A percentile compares a stretch with the other conserved stretches of the same genome.
Evolutionary conservation across 2,329 filamentous ascomycete species (phyloP).

Genomic region (Monosporascus sp.): DNA sequence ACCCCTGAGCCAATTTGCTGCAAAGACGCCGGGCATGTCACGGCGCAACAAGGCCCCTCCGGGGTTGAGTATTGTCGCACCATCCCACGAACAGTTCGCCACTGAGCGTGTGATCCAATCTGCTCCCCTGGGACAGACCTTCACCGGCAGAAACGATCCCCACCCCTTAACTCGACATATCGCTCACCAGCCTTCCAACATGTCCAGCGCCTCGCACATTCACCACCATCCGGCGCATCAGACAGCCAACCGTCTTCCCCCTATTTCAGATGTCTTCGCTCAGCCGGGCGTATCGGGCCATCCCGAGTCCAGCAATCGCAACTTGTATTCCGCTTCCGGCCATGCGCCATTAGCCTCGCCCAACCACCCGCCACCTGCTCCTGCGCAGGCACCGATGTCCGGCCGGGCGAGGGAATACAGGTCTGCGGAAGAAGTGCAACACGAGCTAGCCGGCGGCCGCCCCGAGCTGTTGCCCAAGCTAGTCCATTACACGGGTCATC

Average conservation of each 20-base stretch:
- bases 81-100: conserved; percentile 85
- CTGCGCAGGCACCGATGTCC: conserved; percentile 45
- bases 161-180: conserved; percentile 73
- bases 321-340: conserved; percentile 57
- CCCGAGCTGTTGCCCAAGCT: conserved; percentile 89
- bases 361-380: conserved; percentile 56
- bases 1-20: conserved; percentile 42
- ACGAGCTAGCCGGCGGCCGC: conserved; percentile 82
- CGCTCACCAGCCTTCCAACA: conserved; percentile 73
- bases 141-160: conserved; percentile 81
- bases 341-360: conserved; percentile 71
- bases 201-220: conserved; percentile 82
- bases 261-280: conserved; percentile 88
- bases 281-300: conserved; percentile 64
- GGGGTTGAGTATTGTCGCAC: conserved; percentile 89
- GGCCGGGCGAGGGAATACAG: conserved; percentile 79
- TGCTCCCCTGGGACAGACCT: conserved; percentile 88
- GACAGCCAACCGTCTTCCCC: conserved; percentile 85
- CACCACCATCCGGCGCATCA: conserved; percentile 84
- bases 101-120: conserved; percentile 96
- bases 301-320: conserved; percentile 44
- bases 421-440: conserved; percentile 92
- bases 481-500: conserved; percentile 91
- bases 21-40: conserved; percentile 67
- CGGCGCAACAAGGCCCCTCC: conserved; percentile 76